A percentile compares a stretch with the other conserved stretches of the same genome.
phyloP scores from a whole-genome alignment of 2,329 filamentous ascomycete species.

The Exophiala viscosa region DNA sequence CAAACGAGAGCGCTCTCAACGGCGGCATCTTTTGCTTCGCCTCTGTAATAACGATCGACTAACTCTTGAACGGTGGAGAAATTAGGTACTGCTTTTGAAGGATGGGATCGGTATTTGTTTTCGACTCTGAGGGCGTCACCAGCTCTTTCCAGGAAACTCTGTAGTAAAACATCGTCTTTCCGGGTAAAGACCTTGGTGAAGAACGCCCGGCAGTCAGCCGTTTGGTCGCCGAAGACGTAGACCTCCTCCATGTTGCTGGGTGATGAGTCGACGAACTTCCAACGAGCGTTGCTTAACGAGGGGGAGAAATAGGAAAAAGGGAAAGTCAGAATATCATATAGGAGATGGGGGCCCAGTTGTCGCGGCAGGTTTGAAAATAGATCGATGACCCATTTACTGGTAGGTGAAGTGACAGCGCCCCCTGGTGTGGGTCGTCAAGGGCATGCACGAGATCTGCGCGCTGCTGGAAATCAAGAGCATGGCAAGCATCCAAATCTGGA shows the following conservation, averaged over 20 bases:
- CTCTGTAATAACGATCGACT: constrained; percentile 30
- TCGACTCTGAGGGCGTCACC: constrained; percentile 41
- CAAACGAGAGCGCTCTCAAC: constrained; percentile 43
- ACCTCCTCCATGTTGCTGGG: constrained; percentile 32
- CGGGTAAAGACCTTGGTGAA: constrained; percentile 40
- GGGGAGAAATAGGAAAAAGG: constrained; percentile 16
- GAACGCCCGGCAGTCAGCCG: constrained; percentile 40
- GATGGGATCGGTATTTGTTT: constrained; percentile 32
- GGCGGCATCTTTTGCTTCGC: constrained; percentile 34
- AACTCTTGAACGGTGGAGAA: constrained; percentile 31
- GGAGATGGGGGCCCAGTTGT: constrained; percentile 13
- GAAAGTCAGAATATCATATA: constrained; percentile 25
- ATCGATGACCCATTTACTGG: constrained; percentile 20
- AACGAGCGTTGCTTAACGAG: constrained; percentile 25
- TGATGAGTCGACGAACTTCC: constrained; percentile 24
- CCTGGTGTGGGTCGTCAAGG: constrained; percentile 21
- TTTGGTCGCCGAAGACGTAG: constrained; percentile 49
- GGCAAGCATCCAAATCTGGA: constrained; percentile 27
- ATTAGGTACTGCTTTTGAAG: constrained; percentile 29
- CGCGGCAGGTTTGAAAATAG: constrained; percentile 26
- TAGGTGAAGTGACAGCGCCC: constrained; percentile 22
- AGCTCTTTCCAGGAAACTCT: constrained; percentile 42
- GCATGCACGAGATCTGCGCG: constrained; percentile 28
- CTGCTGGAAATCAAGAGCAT: constrained; percentile 26
- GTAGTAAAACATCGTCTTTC: constrained; percentile 42